Evolutionary conservation across 345 rosid genomes (phyloP), one percentile per base, ranked within the genome.

Genomic region (Syzygium aromaticum): DNA sequence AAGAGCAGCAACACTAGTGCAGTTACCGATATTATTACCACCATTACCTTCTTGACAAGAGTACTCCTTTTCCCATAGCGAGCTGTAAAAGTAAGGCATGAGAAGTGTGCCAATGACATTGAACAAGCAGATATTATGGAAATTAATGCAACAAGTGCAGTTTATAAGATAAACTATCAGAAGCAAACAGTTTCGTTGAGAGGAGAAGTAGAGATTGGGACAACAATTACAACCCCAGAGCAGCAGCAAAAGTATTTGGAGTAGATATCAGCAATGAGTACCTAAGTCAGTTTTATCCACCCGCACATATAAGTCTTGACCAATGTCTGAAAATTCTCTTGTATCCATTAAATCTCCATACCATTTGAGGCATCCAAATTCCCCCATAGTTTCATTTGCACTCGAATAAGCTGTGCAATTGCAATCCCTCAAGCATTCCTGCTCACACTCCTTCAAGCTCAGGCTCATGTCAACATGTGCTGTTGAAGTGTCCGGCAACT

Each of bases 341-440:
- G 91, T 89, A 87, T 93, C 98, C 64, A 91, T 38, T 87, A 94
- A 86, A 84, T 89, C 90, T 0, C 93, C 94, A 16, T 92, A 90
- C 94, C 96, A 94, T 2, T 89, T 92, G 88, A 96, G 89, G 86
- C 98, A 96, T 12, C 97, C 96, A 38, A 23, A 67, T 84, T 93
- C 95, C 27, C 88, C 90, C 46, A 89, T 86, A 21, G 52, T 89
- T 43, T 90, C 91, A 22, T 90, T 89, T n/a, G 95, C 93, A 22
- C 88, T 89, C 2, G 94, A 88, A 86, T 92, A 95, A 86, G 93
- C 98, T 5, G 86, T 87, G 87, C 96, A 95, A 17, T 92, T 49
- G 84, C 91, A 73, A 52, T 87, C 28, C 10, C 77, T 57, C 52
- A 51, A 80, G 40, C 84, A 73, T 23, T 67, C 46, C 85, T 88